These are phyloP conservation scores for Taiwanofungus camphoratus DNA, from an alignment of 1,284 basidiomycete species.

Conservation along the genomic window DNA sequence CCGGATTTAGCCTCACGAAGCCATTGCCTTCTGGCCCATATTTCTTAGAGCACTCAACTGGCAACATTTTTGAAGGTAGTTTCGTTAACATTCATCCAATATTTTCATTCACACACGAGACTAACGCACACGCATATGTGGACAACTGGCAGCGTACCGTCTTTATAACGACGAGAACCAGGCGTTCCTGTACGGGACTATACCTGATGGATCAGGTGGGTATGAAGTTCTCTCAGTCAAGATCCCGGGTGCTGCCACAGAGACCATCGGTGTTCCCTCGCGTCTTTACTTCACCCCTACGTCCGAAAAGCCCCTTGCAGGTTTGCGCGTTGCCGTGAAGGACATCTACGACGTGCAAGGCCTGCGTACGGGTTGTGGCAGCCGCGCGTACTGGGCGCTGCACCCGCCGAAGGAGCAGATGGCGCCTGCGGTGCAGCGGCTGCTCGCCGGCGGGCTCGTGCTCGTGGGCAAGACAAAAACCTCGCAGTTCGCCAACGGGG, in stretches of 20 bases:
- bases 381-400: slow-evolving; percentile 26
- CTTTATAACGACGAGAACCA: slow-evolving; percentile 28
- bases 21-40: slow-evolving; percentile 24
- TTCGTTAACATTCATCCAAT: neutral
- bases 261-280: slow-evolving; percentile 27
- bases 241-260: slow-evolving; percentile 23
- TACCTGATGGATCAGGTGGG: slow-evolving; percentile 19
- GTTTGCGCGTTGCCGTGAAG: slow-evolving; percentile 27
- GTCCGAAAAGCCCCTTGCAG: slow-evolving; percentile 26
- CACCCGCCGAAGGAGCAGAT: slow-evolving; percentile 31
- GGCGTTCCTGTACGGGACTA: slow-evolving; percentile 26
- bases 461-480: slow-evolving; percentile 50
- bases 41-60: slow-evolving; percentile 21
- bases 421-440: slow-evolving; percentile 38
- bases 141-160: slow-evolving; percentile 16
- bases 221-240: slow-evolving; percentile 23
- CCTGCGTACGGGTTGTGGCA: slow-evolving; percentile 28
- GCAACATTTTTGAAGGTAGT: slow-evolving; percentile 24
- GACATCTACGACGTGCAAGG: slow-evolving; percentile 30
- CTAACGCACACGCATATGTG: neutral
- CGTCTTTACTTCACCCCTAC: slow-evolving; percentile 27
- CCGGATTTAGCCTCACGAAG: slow-evolving; percentile 12
- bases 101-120: too few species aligned
- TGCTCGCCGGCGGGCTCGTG: slow-evolving; percentile 42
- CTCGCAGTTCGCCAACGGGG: slow-evolving; percentile 52